Conservation (phyloP, 495 filamentous ascomycete species). For the Talaromyces ruber region DNA sequence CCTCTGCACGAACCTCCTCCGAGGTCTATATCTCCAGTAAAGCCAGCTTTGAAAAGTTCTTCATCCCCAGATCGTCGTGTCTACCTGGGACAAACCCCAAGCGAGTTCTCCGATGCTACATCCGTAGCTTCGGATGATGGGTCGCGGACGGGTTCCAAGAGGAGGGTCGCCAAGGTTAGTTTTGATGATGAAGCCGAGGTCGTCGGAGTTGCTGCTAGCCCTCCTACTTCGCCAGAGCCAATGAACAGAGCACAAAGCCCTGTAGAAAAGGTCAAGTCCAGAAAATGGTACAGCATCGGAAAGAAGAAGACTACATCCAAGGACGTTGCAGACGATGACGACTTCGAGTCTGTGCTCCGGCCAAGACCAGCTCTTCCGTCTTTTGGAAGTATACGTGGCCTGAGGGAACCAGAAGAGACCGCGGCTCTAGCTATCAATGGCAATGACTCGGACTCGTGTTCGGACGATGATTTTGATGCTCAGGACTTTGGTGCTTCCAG, state of each 20-base stretch:
- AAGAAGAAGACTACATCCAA: conserved; percentile 33
- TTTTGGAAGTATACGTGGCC: conserved; percentile 68
- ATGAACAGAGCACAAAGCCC: conserved; percentile 41
- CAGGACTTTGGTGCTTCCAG: conserved; percentile 38
- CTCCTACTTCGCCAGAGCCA: conserved; percentile 41
- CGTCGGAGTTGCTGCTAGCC: conserved; percentile 49
- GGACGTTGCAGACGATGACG: conserved; percentile 35
- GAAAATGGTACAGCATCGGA: conserved; percentile 46
- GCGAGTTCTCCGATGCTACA: conserved; percentile 52
- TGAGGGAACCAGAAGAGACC: conserved; percentile 20
- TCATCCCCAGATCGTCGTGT: conserved; percentile 41
- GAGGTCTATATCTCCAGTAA: conserved; percentile 73
- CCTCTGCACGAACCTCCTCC: conserved; percentile 65
- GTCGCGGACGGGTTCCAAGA: conserved; percentile 38
- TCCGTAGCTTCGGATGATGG: conserved; percentile 55
- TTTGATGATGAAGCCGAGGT: conserved; percentile 69
- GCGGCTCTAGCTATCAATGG: conserved; percentile 22
- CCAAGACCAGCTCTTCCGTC: conserved; percentile 71
- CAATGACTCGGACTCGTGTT: conserved; percentile 29
- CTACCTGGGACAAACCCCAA: conserved; percentile 30
- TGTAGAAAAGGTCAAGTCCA: conserved; percentile 28
- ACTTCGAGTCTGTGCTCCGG: conserved; percentile 58
- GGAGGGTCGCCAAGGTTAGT: conserved; percentile 70
- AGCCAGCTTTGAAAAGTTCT: conserved; percentile 74
- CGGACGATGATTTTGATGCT: conserved; percentile 18